Base-by-base conservation (phyloP, 257 asterid genomes). In the Solanum gandarillasii region DNA sequence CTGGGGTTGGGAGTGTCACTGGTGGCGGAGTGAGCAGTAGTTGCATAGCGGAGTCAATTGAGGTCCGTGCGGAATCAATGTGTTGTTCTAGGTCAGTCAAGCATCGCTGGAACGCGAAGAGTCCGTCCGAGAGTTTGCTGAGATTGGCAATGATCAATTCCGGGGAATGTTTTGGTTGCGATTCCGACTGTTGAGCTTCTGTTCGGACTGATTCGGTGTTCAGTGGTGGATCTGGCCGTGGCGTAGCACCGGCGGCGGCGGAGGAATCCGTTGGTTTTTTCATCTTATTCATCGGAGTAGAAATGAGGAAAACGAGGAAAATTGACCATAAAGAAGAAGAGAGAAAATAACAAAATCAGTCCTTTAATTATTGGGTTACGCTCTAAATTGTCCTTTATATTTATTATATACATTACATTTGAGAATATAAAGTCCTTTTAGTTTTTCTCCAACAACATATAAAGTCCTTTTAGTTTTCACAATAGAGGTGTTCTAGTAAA, bases 11-110 rank as follows among this genome's bases (percentile, higher is more conserved):
- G 75, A 85, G 20, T 81, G 86, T 65, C 72, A 18, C 25, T 25
- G 86, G 60, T 35, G 88, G 73, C 16, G 88, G 86, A 20, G 27
- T 34, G 48, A 84, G 90, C 48, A 85, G 83, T 21, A 90, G 87
- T 75, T 90, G 67, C 78, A 89, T 88, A 71, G 94, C 85, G 88
- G 62, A 78, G 13, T 79, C 87, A 65, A 94, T 89, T 20, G 94
- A 92, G 52, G 79, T 87, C 86, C 90, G 88, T 65, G 93, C 88
- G 29, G 93, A 89, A 72, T 90, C 90, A 34, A 95, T 92, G 88
- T 94, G 98, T 60, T 83, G 72, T 52, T 91, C 93, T 70, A 95
- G 93, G 72, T 93, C 98, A 48, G 92, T 92, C 62, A 89, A 94
- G 92, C 95, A 89, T 39, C 89, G 85, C 20, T 91, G 89, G 93